Conservation (phyloP, 345 rosid species). For the Eucalyptus brandiana region DNA sequence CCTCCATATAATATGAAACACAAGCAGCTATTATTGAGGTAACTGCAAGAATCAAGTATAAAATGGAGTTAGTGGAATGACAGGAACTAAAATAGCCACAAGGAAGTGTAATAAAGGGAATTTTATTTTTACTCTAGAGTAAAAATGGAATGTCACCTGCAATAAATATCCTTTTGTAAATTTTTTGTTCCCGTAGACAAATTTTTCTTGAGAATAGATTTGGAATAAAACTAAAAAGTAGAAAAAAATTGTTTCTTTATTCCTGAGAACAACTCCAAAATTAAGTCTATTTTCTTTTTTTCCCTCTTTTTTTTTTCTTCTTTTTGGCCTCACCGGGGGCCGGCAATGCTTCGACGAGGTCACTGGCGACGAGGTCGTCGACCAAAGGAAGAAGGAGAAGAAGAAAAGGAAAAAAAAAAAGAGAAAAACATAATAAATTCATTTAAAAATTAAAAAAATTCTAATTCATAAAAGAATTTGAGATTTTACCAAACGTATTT, state of each 20-base stretch:
- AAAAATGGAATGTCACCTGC: slow-evolving; percentile 39
- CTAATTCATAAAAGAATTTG: too few relatives aligned
- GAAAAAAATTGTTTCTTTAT: fast-evolving
- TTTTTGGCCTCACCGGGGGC: fast-evolving
- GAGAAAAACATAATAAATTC: fast-evolving
- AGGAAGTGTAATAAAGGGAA: not conserved
- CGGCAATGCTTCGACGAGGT: fast-evolving
- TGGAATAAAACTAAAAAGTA: too few relatives aligned
- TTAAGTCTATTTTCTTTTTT: too few relatives aligned
- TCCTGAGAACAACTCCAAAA: fast-evolving
- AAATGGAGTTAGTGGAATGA: not conserved
- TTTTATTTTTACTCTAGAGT: not conserved
- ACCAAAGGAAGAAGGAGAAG: too few relatives aligned
- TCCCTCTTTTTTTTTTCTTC: too few relatives aligned
- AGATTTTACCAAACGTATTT: too few relatives aligned
- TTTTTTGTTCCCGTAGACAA: too few relatives aligned
- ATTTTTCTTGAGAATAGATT: fast-evolving
- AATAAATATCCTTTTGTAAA: slow-evolving; percentile 34
- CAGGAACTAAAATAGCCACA: not conserved
- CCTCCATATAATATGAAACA: slow-evolving; percentile 95
- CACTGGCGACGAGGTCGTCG: fast-evolving
- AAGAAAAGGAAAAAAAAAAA: too few relatives aligned
- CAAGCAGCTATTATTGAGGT: slow-evolving; percentile 82
- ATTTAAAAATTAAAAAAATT: too few relatives aligned
- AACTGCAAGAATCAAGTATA: slow-evolving; percentile 27